phyloP scores from a whole-genome alignment of 139 green algal species.

The Asterochloris erici region DNA sequence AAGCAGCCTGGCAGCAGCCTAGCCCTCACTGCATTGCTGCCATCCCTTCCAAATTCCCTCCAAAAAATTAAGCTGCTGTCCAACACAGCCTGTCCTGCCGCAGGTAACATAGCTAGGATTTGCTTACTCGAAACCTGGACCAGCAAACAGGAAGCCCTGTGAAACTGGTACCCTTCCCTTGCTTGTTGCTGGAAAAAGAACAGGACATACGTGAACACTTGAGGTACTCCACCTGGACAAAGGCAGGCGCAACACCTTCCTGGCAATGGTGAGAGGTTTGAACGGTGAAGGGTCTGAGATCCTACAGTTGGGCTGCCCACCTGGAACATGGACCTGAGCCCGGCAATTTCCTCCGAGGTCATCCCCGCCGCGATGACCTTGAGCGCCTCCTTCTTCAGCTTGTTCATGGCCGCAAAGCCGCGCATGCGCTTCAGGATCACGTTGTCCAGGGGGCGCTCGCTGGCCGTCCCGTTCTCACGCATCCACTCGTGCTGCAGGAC shows the following conservation, averaged over 20 bases:
- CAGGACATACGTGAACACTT: not conserved
- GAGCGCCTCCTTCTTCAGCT: constrained; percentile 95
- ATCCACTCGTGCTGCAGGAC: constrained; percentile 94
- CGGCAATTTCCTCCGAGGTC: constrained; percentile 86
- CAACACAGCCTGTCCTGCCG: no score
- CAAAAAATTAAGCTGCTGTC: no score
- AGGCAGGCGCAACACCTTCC: not conserved
- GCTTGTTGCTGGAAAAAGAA: not conserved
- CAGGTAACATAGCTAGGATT: no score
- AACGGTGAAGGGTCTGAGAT: no score
- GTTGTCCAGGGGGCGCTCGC: constrained; percentile 70
- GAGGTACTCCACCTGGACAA: not conserved
- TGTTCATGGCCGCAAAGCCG: constrained; percentile 93
- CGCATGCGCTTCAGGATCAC: constrained; percentile 83
- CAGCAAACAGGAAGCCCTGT: no score
- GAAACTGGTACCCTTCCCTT: no score
- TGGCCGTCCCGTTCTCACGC: constrained; percentile 70
- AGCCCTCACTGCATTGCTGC: no score
- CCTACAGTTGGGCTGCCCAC: not conserved
- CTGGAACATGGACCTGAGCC: constrained; percentile 86
- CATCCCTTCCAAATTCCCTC: no score
- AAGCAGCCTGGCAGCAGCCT: no score
- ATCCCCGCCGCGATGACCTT: constrained; percentile 84
- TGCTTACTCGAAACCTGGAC: no score
- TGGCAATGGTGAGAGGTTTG: no score